Evolutionary conservation across 2,329 filamentous ascomycete species (phyloP), one percentile per base, ranked within the genome.

Genomic region (Juglanconis oblonga): DNA sequence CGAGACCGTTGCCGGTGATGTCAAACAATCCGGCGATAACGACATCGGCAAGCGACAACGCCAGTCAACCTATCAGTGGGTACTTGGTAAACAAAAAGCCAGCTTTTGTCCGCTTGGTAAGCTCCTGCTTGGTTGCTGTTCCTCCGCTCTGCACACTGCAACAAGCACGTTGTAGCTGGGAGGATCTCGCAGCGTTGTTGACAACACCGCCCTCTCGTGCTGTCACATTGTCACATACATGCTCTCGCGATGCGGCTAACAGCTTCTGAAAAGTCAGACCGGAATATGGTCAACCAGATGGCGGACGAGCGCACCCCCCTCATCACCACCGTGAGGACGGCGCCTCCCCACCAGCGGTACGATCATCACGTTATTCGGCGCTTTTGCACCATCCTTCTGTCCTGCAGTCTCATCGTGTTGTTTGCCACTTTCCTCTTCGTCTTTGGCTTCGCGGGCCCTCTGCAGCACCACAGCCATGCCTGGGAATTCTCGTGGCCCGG

Each of bases 301-400:
- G 65, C 76, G 24, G 66, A 77, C 71, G 88, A 91, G 76, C 79
- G 77, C 59, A 89, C 87, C 54, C 88, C 89, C 60, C 80, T 92
- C 67, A 81, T 91, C 63, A 80, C 86, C 67, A 86, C 83, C 55
- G 83, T 90, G 61, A 80, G 70, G 17, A 77, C 87, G 66, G 79
- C 78, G 61, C 72, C 81, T 63, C 76, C 78, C 62, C 77, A 78
- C 67, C 78, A 74, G 64, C 78, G 86, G 66, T 87, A 87, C 67
- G 77, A 77, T 49, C 85, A 89, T 66, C 79, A 82, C 65, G 82
- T 81, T 33, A 71, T 87, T 50, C 86, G 88, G 54, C 84, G 87
- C 60, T 85, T 89, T 72, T 90, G 86, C 70, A 88, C 85, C 47
- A 77, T 90, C 59, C 79, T 82, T 29, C 76, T 85, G 52, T 74